These are phyloP conservation scores for Trichoderma sp. DNA, from an alignment of 2,329 filamentous ascomycete species.

Conservation along the genomic window DNA sequence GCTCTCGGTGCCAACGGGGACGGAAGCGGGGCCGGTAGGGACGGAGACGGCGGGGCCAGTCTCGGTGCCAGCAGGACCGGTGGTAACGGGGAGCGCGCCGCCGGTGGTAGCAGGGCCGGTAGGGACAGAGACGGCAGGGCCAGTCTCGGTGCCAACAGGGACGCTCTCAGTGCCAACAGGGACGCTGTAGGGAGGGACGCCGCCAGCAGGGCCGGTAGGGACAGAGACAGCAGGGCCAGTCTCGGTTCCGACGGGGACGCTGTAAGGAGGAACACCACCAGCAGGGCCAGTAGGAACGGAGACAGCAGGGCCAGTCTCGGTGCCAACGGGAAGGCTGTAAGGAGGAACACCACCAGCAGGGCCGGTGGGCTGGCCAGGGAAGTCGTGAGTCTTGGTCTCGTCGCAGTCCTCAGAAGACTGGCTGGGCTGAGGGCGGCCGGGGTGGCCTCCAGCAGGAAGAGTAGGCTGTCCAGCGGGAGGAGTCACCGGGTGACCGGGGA, in stretches of 20 bases:
- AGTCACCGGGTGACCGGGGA: constrained; percentile 6
- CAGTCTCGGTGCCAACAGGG: background rate
- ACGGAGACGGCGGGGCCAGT: constrained; percentile 20
- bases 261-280: background rate
- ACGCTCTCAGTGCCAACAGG: constrained; percentile 27
- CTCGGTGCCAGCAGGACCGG: constrained; percentile 12
- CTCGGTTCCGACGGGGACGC: background rate
- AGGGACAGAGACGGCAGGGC: background rate
- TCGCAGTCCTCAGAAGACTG: background rate
- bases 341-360: background rate
- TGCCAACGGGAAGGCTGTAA: background rate
- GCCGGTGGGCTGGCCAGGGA: background rate
- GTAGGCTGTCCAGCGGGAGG: constrained; percentile 10
- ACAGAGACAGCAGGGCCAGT: background rate
- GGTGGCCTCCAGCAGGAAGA: constrained; percentile 4
- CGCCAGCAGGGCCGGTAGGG: constrained; percentile 1
- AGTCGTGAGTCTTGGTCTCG: background rate
- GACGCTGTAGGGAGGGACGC: constrained; percentile 35
- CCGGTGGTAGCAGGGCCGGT: constrained; percentile 1
- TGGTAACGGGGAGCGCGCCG: constrained; percentile 4
- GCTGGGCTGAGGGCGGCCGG: background rate
- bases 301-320: constrained; percentile 21
- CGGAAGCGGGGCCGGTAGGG: constrained; percentile 26
- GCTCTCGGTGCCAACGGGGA: background rate
- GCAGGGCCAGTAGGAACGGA: constrained; percentile 12